Base-by-base conservation (phyloP, 257 asterid genomes). In the Scutellaria barbata region DNA sequence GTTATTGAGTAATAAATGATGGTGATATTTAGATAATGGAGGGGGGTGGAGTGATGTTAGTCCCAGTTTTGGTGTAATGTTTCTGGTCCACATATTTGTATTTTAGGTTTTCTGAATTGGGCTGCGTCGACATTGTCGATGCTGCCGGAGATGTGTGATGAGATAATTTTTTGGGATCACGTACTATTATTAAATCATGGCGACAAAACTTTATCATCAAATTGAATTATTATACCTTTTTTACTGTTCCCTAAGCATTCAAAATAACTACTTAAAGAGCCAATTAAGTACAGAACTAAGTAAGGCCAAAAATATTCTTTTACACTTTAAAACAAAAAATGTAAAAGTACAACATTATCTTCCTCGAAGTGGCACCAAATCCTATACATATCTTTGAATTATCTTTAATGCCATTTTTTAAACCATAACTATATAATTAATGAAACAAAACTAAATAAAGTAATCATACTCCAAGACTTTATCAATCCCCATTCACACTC, bases 351-450 rank as follows among this genome's bases (percentile, higher is more conserved):
- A 53, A 50, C 76, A 47, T 39, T 66, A 79, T 84, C 88, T 82
- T 82, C 78, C 78, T 81, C 83, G 63, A 84, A 63, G 57, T 77
- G 41, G 51, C 73, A 73, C 73, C 76, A 79, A 77, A 82, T 84
- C 87, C 65, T 54, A 62, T 17, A 25, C 52, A 64, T 51, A 57
- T 76, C 81, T 77, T 82, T 76, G 79, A 80, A 80, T 73, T 68
- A 22, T 57, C 67, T 60, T 77, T 13, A 13, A n/a, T 20, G 17
- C 41, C 25, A 12, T 42, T 10, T 5, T 30, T 11, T 51, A 17
- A 69, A 48, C 14, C 47, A 77, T 37, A 48, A 65, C 3, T 37
- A 62, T 25, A 18, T 17, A 37, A 10, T 45, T 10, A 10, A 17
- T 7, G 20, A 7, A 60, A 10, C 18, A 64, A 40, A 42, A 25